Percentiles rank a stretch among this genome's conserved stretches.
These are phyloP conservation scores for Chalaropsis thielavioides DNA, from an alignment of 2,329 filamentous ascomycete species.

Conservation along the genomic window DNA sequence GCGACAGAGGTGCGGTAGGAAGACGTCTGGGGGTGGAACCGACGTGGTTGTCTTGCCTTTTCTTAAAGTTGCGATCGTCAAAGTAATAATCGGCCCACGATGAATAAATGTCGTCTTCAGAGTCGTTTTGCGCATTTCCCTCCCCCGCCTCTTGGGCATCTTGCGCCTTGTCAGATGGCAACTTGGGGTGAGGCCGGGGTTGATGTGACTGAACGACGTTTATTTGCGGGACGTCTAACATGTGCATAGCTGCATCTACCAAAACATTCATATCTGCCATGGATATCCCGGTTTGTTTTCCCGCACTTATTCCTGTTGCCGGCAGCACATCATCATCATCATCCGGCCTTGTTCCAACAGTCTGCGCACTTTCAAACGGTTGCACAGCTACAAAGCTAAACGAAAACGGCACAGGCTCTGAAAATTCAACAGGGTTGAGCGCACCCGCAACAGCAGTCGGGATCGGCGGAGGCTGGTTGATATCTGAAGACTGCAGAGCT, in stretches of 20 bases:
- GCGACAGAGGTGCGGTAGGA: background rate
- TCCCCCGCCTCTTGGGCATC: background rate
- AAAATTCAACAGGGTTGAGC: background rate
- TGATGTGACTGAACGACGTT: background rate
- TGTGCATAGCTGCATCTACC: background rate
- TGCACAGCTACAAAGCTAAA: slow-evolving; percentile 21
- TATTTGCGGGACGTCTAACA: background rate
- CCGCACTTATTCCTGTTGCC: background rate
- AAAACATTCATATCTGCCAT: background rate
- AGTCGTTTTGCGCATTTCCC: slow-evolving; percentile 18
- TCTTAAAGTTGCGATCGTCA: slow-evolving; percentile 19
- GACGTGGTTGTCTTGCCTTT: background rate
- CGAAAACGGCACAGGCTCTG: slow-evolving; percentile 20
- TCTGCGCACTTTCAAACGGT: slow-evolving; percentile 18
- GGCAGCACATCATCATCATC: background rate
- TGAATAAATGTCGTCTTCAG: slow-evolving; percentile 20
- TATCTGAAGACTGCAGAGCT: background rate
- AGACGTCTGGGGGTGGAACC: background rate
- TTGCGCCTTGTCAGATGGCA: background rate
- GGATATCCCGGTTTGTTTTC: background rate
- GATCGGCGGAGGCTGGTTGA: background rate
- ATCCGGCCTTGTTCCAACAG: slow-evolving; percentile 10
- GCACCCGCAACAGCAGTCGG: background rate
- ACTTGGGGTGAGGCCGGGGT: background rate
- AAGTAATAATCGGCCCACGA: slow-evolving; percentile 25